Conservation (phyloP, 2,329 filamentous ascomycete genomes). For the Alternaria dauci region DNA sequence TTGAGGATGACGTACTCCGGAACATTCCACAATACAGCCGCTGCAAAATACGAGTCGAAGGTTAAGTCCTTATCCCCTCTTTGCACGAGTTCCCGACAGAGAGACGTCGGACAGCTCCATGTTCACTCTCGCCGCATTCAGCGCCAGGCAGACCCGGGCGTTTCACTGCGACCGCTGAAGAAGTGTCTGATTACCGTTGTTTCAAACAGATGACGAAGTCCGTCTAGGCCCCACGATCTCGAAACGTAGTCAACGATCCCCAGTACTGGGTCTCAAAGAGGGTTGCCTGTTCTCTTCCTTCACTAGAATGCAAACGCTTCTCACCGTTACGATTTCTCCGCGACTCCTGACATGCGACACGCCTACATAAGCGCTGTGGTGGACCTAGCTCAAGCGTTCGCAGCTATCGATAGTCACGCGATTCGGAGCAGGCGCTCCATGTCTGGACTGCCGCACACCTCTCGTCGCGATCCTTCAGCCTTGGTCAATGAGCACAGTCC, state of each 20-base stretch:
- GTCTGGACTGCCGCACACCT: background rate
- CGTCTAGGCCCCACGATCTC: slow-evolving; percentile 20
- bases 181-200: slow-evolving; percentile 29
- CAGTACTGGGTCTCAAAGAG: slow-evolving; percentile 16
- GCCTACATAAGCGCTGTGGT: slow-evolving; percentile 13
- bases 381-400: slow-evolving; percentile 1
- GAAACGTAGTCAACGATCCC: slow-evolving; percentile 17
- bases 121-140: background rate
- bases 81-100: background rate
- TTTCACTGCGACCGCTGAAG: slow-evolving; percentile 11
- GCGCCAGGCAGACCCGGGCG: background rate
- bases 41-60: background rate
- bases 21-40: background rate
- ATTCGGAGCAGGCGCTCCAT: slow-evolving; percentile 17
- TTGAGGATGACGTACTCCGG: background rate
- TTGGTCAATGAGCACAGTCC: slow-evolving; percentile 10
- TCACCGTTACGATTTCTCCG: slow-evolving; percentile 3
- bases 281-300: slow-evolving; percentile 7
- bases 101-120: slow-evolving; percentile 1
- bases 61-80: background rate
- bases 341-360: slow-evolving; percentile 15
- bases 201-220: slow-evolving; percentile 35
- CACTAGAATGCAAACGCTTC: slow-evolving; percentile 5
- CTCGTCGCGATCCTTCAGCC: background rate
- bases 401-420: slow-evolving; percentile 7